Percentiles rank a stretch among this genome's conserved stretches.
These are phyloP conservation scores for Patellaria atrata DNA, from an alignment of 495 filamentous ascomycete genomes.

Conservation along the genomic window DNA sequence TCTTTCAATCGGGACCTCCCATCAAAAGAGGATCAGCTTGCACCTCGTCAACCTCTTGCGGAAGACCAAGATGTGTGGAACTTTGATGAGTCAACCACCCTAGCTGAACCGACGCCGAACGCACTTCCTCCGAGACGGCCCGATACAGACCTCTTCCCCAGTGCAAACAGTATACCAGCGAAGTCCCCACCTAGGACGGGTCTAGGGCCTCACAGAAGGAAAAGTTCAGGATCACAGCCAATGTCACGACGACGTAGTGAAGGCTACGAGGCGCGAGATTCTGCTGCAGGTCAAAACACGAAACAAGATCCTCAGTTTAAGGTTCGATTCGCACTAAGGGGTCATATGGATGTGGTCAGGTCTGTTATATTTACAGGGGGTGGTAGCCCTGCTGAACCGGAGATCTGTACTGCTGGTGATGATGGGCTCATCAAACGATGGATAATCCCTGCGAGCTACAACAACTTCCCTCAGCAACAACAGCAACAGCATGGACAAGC, in stretches of 20 bases:
- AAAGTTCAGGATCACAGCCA: constrained; percentile 43
- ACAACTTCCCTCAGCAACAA: constrained; percentile 42
- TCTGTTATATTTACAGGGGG: constrained; percentile 93
- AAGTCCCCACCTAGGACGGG: constrained; percentile 61
- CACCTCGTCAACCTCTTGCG: constrained; percentile 9
- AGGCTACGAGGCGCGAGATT: constrained; percentile 36
- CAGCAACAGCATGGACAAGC: constrained; percentile 29
- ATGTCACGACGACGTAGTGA: constrained; percentile 49
- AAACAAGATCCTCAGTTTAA: constrained; percentile 64
- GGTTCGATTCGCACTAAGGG: constrained; percentile 78
- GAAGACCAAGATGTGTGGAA: constrained; percentile 73
- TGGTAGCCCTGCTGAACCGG: constrained; percentile 83
- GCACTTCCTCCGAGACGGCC: constrained; percentile 45
- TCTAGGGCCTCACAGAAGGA: constrained; percentile 61
- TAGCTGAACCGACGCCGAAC: constrained; percentile 32
- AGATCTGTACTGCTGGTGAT: constrained; percentile 92
- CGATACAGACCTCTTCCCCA: constrained; percentile 74
- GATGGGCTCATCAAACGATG: constrained; percentile 93
- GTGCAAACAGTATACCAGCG: constrained; percentile 55
- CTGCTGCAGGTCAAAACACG: constrained; percentile 23
- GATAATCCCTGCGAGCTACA: constrained; percentile 74
- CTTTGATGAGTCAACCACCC: constrained; percentile 57
- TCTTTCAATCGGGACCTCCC: no score
- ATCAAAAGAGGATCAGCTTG: constrained; percentile 30
- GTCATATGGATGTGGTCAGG: constrained; percentile 85